phyloP scores from a whole-genome alignment of 2,329 filamentous ascomycete genomes.

The Venturia effusa region DNA sequence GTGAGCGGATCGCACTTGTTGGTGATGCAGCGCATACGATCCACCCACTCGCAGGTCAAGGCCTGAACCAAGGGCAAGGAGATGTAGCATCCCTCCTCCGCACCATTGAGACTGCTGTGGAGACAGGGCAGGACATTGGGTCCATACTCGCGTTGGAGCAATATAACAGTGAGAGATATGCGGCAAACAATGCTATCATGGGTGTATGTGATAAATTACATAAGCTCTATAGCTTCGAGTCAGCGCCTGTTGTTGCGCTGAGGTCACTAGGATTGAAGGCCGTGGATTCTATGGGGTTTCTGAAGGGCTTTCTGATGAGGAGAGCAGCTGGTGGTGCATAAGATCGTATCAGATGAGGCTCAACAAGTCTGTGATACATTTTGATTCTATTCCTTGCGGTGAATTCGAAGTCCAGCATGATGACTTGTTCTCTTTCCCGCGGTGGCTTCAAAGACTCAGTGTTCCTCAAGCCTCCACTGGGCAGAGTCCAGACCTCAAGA shows the following conservation, averaged over 20 bases:
- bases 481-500: too few species aligned
- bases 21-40: constrained; percentile 89
- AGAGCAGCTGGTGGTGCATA: constrained; percentile 35
- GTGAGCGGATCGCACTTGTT: constrained; percentile 80
- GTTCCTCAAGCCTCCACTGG: too few species aligned
- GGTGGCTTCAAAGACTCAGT: too few species aligned
- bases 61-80: constrained; percentile 83
- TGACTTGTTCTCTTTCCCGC: too few species aligned
- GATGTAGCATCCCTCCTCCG: constrained; percentile 72
- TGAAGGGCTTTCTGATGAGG: constrained; percentile 84
- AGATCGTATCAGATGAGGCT: background rate
- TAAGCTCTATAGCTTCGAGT: constrained; percentile 76
- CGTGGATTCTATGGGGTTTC: constrained; percentile 60
- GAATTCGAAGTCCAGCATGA: background rate
- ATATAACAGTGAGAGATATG: constrained; percentile 73
- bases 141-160: constrained; percentile 64
- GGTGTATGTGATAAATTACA: constrained; percentile 83
- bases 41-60: constrained; percentile 89
- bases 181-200: constrained; percentile 65
- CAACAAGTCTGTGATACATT: background rate
- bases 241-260: constrained; percentile 68
- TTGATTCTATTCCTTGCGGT: background rate
- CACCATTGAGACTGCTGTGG: constrained; percentile 64
- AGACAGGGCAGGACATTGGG: constrained; percentile 81
- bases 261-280: constrained; percentile 66